Evolutionary conservation across 352 stramenopile species (phyloP), one percentile per base, ranked within the genome.

Genomic region (Phytophthora ohioensis): DNA sequence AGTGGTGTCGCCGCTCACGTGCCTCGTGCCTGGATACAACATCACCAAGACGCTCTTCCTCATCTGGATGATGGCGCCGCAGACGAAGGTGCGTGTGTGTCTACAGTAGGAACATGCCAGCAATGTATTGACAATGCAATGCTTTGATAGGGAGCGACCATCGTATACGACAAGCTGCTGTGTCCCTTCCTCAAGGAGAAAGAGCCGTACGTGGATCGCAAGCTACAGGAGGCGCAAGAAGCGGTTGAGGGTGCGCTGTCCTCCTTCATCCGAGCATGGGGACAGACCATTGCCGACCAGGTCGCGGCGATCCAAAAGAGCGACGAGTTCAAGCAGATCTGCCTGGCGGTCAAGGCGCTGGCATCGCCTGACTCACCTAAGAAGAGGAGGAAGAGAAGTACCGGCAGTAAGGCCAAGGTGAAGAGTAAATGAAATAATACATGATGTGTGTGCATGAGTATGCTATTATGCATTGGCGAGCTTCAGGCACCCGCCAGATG

Each of bases 1-100:
- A 30, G 68, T 91, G 38, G 79, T 69, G 27, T 76, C 80, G 43
- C 77, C 76, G 21, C 64, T 92, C 51, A 57, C 88, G 38, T 73
- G 67, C 34, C 88, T 87, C 64, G 88, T 99, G 61, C 97, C 97
- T 1, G 98, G 98, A 54, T 99, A 98, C 77, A 98, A 97, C 71
- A 58, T 96, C 4, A 92, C 96, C 73, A 99, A 99, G 80, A 85
- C 97, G 61, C 87, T 97, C 21, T 98, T 99, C 69, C 87, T 99
- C 52, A 82, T 99, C 51, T 99, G 96, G 95, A 90, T 97, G 64
- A 98, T 99, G 90, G 77, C 98, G 31, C 95, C 94, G 5, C 91
- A 97, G 80, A 98, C 95, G 21, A 86, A 82, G 73, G 70, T 93
- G 35, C 76, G 82, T 45, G 41, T 84, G 15, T 8, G 17, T 35